Evolutionary conservation across 2,329 filamentous ascomycete genomes (phyloP), one percentile per base, ranked within the genome.

Genomic region (Aspergillus jensenii): DNA sequence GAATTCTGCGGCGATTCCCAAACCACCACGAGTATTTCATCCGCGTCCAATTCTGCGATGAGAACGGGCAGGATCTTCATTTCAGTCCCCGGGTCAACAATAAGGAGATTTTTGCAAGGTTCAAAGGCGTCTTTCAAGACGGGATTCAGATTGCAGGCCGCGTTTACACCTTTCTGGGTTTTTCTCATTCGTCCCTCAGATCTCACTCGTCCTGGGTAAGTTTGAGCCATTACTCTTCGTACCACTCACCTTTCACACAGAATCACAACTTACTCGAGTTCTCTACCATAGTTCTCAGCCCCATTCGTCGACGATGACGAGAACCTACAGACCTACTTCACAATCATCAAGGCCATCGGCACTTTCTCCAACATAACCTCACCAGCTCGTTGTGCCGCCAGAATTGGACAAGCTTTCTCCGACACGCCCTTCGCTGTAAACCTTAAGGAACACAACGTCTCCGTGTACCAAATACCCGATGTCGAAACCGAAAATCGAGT

Each of bases 161-260:
- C 12, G 68, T 72, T 1, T 91, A 86, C 66, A 73, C 75, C 0
- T 93, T 93, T 66, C 78, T 93, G 0, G 90, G 90, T 0, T 93
- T 92, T 71, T 92, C 89, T 0, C 88, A 93, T 70, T 93, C 90
- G 0, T 92, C 90, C 0, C 79, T 93, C 4, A 81, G 90, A 12
- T 81, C 85, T 0, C 89, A 91, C 58, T 86, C 87, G 0, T 86
- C 83, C 25, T 92, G 89, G 90, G 63, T 59, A 62, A 57, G 59
- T 46, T 27, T 25, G 31, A 35, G 9, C 43, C 11, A 19, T 17
- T 12, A 21, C 14, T 31, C n/a, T 21, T 7, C 14, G 9, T 35
- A 41, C 50, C 31, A 15, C 21, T 31, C 27, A 31, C 9, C 17
- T 44, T 31, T 31, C 27, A 31, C 27, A 11, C 27, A 31, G 27